Percentiles rank a stretch among this genome's conserved stretches.
phyloP scores from a whole-genome alignment of 202 grass and related monocot genomes.

The Sporobolus alterniflorus region DNA sequence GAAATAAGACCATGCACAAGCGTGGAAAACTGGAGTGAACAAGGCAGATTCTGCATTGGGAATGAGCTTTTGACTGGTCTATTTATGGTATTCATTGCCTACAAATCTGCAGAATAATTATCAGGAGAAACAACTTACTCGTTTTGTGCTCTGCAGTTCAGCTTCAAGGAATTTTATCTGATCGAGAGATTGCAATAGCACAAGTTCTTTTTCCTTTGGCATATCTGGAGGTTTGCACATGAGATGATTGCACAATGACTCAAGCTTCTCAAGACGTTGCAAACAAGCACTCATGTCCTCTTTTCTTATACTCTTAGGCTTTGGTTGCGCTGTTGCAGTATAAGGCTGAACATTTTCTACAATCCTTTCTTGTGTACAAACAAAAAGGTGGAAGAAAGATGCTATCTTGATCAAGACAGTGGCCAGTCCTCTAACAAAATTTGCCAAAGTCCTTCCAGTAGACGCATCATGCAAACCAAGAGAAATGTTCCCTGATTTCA shows the following conservation, averaged over 20 bases:
- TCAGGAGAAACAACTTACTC: conserved; percentile 39
- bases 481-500: conserved; percentile 29
- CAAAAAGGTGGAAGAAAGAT: conserved; percentile 43
- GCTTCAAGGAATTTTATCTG: conserved; percentile 71
- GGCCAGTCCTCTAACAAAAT: conserved; percentile 45
- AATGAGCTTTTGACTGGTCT: not conserved
- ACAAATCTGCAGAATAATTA: not conserved
- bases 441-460: conserved; percentile 33
- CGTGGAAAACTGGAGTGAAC: not conserved
- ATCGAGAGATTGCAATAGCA: conserved; percentile 58
- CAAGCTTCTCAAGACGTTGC: conserved; percentile 65
- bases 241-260: conserved; percentile 61
- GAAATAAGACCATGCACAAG: not conserved
- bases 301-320: conserved; percentile 17
- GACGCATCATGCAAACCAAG: conserved; percentile 25
- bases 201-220: conserved; percentile 61
- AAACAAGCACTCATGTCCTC: conserved; percentile 42
- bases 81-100: not conserved
- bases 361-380: conserved; percentile 33
- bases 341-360: conserved; percentile 32
- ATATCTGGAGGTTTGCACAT: conserved; percentile 69
- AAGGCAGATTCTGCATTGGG: not conserved
- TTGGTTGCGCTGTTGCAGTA: not conserved
- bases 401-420: conserved; percentile 54
- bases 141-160: conserved; percentile 76